Conservation (phyloP, 2,329 filamentous ascomycete species). For the Aspergillus carbonarius region DNA sequence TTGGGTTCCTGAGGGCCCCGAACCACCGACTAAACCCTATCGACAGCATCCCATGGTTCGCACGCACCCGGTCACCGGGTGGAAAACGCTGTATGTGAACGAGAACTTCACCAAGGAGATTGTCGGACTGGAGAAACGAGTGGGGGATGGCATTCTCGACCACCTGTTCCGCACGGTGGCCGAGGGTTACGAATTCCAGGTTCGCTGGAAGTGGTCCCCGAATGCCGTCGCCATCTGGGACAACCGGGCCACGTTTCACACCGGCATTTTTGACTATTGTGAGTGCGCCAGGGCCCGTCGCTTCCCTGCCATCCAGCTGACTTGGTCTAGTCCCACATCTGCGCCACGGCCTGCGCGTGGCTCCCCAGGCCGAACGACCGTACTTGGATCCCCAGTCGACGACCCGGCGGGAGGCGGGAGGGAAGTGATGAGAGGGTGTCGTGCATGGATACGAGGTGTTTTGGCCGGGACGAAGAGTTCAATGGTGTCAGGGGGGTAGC, state of each 20-base stretch:
- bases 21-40: no score
- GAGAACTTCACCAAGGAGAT: constrained; percentile 9
- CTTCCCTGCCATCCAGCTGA: not conserved
- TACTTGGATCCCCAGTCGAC: constrained; percentile 4
- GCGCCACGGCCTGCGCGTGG: constrained; percentile 6
- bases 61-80: constrained; percentile 34
- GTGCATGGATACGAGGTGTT: no score
- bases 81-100: constrained; percentile 38
- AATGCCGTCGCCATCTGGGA: constrained; percentile 12
- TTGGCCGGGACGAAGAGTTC: not conserved
- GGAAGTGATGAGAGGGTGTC: not conserved
- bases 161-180: not conserved
- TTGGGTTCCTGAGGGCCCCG: no score
- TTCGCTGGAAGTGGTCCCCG: constrained; percentile 12
- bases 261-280: constrained; percentile 11
- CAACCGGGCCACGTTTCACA: constrained; percentile 10
- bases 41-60: constrained; percentile 31
- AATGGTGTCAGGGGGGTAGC: not conserved
- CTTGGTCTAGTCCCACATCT: constrained; percentile 4
- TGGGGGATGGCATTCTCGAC: constrained; percentile 2
- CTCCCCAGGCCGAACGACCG: constrained; percentile 7
- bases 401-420: constrained; percentile 3
- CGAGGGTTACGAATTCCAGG: constrained; percentile 3
- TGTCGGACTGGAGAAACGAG: no score
- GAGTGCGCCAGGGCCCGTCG: not conserved